Evolutionary conservation across 208 protist genomes (phyloP).

Genomic region (Herpetomonas samuelpessoai): DNA sequence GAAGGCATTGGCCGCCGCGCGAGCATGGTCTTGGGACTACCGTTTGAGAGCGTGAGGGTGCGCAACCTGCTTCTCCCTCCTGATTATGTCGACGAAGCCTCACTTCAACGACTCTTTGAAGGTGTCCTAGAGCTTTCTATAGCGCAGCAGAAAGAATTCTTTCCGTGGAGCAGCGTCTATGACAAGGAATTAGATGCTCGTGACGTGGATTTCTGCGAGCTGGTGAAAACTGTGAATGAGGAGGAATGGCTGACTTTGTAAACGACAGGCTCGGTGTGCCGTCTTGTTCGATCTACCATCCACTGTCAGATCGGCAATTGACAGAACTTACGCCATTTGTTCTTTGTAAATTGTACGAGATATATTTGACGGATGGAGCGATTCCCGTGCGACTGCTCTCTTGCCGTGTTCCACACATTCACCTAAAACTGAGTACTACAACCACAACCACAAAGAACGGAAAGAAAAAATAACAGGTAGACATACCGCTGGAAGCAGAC

Average conservation of each 20-base stretch:
- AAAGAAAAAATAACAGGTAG: no score
- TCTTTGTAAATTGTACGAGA: no score
- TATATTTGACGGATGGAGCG: no score
- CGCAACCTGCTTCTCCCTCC: constrained; percentile 77
- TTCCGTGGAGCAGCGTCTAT: constrained; percentile 69
- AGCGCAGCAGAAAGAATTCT: constrained; percentile 19
- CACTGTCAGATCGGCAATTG: no score
- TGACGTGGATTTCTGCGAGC: constrained; percentile 74
- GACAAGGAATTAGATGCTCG: constrained; percentile 66
- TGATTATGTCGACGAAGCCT: constrained; percentile 59
- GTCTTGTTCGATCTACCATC: no score
- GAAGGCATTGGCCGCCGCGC: constrained; percentile 78
- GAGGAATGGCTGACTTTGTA: constrained; percentile 79
- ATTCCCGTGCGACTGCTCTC: no score
- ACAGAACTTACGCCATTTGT: no score
- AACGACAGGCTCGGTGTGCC: no score
- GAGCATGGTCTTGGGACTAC: constrained; percentile 77
- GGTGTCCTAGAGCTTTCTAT: constrained; percentile 31
- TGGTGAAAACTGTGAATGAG: constrained; percentile 48
- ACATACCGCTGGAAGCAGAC: no score
- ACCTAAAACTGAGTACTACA: no score
- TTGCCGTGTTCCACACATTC: no score
- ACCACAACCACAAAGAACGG: no score
- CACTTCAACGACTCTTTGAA: constrained; percentile 63
- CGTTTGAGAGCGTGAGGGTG: constrained; percentile 64